Conservation (phyloP, 805 yeast species). For the Teunomyces kruisii region DNA sequence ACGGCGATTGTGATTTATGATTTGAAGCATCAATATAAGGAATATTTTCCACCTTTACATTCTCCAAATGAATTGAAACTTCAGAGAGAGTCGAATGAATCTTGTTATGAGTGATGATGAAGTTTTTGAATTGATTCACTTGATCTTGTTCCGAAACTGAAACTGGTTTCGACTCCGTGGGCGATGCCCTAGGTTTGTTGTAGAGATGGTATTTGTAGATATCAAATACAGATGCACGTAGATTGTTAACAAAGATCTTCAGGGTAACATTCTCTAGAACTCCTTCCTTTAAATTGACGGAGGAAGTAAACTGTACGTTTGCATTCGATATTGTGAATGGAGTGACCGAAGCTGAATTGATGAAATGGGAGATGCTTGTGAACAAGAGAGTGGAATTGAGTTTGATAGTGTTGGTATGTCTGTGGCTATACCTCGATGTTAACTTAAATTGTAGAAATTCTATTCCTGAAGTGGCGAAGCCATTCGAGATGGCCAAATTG, state of each 20-base stretch:
- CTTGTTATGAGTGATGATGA: slow-evolving; percentile 13
- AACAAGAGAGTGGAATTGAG: slow-evolving; percentile 12
- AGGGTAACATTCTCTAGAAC: slow-evolving; percentile 16
- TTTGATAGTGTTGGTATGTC: slow-evolving; percentile 17
- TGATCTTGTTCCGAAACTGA: background rate
- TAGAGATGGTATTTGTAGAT: slow-evolving; percentile 15
- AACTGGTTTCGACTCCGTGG: background rate
- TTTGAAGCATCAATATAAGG: slow-evolving; percentile 29
- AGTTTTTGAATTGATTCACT: background rate
- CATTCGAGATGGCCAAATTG: slow-evolving; percentile 7
- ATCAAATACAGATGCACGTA: slow-evolving; percentile 21
- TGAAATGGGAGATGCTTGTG: slow-evolving; percentile 10
- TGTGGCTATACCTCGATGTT: slow-evolving; percentile 19
- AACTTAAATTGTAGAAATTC: slow-evolving; percentile 22
- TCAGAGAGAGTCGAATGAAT: slow-evolving; percentile 24
- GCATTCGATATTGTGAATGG: slow-evolving; percentile 7
- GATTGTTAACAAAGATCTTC: slow-evolving; percentile 22
- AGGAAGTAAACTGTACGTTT: slow-evolving; percentile 14
- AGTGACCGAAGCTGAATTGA: slow-evolving; percentile 4
- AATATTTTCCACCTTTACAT: slow-evolving; percentile 23
- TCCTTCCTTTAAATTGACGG: slow-evolving; percentile 18
- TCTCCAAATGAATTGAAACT: slow-evolving; percentile 27
- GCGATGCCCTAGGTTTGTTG: background rate
- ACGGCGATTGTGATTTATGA: slow-evolving; percentile 18
- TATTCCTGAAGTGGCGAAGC: background rate